Evolutionary conservation across 768 basidiomycete species (phyloP), one percentile per base, ranked within the genome.

Genomic region (Clathrus columnatus): DNA sequence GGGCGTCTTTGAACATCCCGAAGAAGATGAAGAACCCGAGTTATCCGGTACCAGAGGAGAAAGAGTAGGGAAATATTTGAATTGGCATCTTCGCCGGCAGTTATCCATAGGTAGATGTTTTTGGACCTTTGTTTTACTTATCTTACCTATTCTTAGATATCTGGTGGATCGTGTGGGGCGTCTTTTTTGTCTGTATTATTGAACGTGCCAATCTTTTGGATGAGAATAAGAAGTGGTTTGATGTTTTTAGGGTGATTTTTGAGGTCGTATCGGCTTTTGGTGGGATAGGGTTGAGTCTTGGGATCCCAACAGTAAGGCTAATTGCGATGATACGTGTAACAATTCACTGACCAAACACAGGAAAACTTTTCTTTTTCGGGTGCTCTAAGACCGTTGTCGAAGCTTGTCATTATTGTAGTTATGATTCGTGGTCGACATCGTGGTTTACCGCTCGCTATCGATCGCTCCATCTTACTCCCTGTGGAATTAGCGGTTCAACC

Each of bases 381-480:
- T 1, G 80, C 84, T 8, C 82, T 94, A 57, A 73, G 76, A 14
- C 79, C 85, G 0, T 69, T 96, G 5, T 93, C 92, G 0, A 98
- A 98, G 68, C 76, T 98, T 30, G 82, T 98, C 55, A 61, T 97
- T 24, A 84, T 83, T 64, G 67, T 80, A 8, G 91, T 98, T 61
- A 98, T 98, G 91, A 77, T 99, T 58, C 87, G 96, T 56, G 92
- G 93, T 7, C 80, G 91, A 11, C 93, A 97, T 68, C 84, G 93
- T 47, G 90, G 91, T 32, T 72, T 92, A 6, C 90, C 90, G 0
- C 84, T 88, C 20, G 91, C 89, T 7, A 91, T 93, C 47, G 90
- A 92, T 68, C 82, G 92, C 51, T 89, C 92, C 0, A 79, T 94
- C 50, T 76, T 94, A 65, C 75, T 93, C 17, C 91, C 90, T 0